phyloP scores from a whole-genome alignment of 2,329 filamentous ascomycete species.

The Phaeosphaeriaceae sp. region DNA sequence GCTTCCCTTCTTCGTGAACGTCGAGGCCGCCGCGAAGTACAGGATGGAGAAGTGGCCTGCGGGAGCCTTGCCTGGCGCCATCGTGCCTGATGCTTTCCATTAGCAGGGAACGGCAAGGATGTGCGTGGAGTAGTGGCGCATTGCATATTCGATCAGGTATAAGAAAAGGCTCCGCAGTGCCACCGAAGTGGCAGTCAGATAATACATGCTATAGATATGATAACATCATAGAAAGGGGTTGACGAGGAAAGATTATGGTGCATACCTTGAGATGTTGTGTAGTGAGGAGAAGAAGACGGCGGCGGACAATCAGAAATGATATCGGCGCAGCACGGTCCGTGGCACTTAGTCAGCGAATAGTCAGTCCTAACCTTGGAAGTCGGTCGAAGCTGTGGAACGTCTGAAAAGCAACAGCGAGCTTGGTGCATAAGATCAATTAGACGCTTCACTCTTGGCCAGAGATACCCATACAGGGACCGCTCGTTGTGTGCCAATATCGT shows the following conservation, averaged over 20 bases:
- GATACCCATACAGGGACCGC: too few species aligned
- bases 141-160: conserved; percentile 36
- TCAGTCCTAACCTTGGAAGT: too few species aligned
- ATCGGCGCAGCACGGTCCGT: neutral
- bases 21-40: conserved; percentile 80
- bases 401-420: too few species aligned
- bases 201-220: conserved; percentile 58
- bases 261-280: conserved; percentile 25
- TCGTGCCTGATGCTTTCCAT: conserved; percentile 26
- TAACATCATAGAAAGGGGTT: conserved; percentile 41
- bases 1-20: conserved; percentile 71
- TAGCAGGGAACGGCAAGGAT: conserved; percentile 12
- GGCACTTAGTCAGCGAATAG: conserved; percentile 2
- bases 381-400: too few species aligned
- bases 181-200: conserved; percentile 49
- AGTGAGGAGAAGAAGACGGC: conserved; percentile 16
- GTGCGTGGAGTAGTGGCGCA: neutral
- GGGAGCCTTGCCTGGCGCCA: conserved; percentile 58
- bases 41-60: conserved; percentile 77
- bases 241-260: conserved; percentile 1
- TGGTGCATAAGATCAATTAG: too few species aligned
- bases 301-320: neutral
- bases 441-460: too few species aligned
- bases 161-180: conserved; percentile 40
- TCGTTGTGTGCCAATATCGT: neutral